Conservation (phyloP, 176 grass and related monocot genomes). For the Oropetium thomaeum region DNA sequence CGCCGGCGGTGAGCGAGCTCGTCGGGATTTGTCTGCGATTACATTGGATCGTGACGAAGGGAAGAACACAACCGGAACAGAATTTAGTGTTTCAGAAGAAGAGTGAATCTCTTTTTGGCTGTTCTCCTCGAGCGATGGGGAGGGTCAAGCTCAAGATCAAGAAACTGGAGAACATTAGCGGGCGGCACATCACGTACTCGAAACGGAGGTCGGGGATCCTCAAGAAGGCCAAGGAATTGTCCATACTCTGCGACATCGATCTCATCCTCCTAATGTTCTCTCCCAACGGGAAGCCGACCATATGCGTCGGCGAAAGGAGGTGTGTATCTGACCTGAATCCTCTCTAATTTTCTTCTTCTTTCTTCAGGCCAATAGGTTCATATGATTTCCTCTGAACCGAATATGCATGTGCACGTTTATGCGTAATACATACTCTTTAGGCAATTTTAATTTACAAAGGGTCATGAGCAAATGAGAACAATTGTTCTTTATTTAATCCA, state of each 20-base stretch:
- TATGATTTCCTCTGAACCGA: neutral
- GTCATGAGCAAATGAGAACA: neutral
- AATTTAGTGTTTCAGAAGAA: neutral
- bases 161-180: constrained; percentile 55
- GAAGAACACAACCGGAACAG: neutral
- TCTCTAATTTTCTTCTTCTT: neutral
- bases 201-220: constrained; percentile 63
- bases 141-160: constrained; percentile 87
- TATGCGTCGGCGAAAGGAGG: constrained; percentile 55
- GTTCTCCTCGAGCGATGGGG: constrained; percentile 42
- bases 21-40: neutral
- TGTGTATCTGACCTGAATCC: neutral
- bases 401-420: neutral
- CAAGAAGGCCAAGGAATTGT: constrained; percentile 74
- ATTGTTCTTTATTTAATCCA: neutral
- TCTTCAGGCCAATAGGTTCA: neutral
- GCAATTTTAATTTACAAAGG: neutral
- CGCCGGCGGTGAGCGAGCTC: neutral
- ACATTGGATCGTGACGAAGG: neutral
- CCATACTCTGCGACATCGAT: constrained; percentile 72
- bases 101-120: neutral
- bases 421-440: no score
- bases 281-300: constrained; percentile 49
- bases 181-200: constrained; percentile 63
- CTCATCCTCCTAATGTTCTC: constrained; percentile 77